phyloP scores from a whole-genome alignment of 1,139 yeast genomes.

The Nematodospora anomalae region DNA sequence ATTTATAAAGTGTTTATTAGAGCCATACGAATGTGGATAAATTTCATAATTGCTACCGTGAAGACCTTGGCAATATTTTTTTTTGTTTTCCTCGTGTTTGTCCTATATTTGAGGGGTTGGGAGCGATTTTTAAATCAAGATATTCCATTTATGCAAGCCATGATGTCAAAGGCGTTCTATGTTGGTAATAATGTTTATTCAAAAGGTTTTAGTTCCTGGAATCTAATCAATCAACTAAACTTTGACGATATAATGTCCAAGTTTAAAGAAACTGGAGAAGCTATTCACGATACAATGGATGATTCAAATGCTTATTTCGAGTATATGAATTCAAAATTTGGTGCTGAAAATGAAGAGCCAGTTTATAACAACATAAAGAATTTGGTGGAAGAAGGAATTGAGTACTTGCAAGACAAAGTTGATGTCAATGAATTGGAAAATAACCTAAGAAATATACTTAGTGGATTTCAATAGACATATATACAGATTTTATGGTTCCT shows the following conservation, averaged over 20 bases:
- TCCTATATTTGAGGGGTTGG: slow-evolving; percentile 22
- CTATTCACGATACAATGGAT: slow-evolving; percentile 4
- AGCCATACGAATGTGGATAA: slow-evolving; percentile 28
- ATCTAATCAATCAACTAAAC: slow-evolving; percentile 3
- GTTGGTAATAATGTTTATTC: slow-evolving; percentile 3
- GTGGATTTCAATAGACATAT: neutral
- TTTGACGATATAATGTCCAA: slow-evolving; percentile 5
- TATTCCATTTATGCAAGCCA: slow-evolving; percentile 16
- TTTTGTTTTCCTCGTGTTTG: slow-evolving; percentile 14
- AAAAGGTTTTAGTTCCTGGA: slow-evolving; percentile 3
- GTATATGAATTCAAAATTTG: slow-evolving; percentile 21
- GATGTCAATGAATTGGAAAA: slow-evolving; percentile 16
- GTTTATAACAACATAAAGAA: slow-evolving; percentile 18
- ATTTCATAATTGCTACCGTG: slow-evolving; percentile 22
- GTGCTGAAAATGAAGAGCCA: slow-evolving; percentile 11
- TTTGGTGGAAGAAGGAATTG: slow-evolving; percentile 20
- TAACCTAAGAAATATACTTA: slow-evolving; percentile 11
- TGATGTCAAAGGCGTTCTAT: slow-evolving; percentile 3
- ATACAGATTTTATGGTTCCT: slow-evolving; percentile 19
- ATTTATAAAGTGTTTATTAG: slow-evolving; percentile 22
- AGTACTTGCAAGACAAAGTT: slow-evolving; percentile 13
- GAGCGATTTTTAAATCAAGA: slow-evolving; percentile 20
- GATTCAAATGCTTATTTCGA: slow-evolving; percentile 19
- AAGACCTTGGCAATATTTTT: slow-evolving; percentile 18
- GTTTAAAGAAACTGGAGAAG: slow-evolving; percentile 7